phyloP scores from a whole-genome alignment of 345 rosid species.

The Gynandropsis gynandra region DNA sequence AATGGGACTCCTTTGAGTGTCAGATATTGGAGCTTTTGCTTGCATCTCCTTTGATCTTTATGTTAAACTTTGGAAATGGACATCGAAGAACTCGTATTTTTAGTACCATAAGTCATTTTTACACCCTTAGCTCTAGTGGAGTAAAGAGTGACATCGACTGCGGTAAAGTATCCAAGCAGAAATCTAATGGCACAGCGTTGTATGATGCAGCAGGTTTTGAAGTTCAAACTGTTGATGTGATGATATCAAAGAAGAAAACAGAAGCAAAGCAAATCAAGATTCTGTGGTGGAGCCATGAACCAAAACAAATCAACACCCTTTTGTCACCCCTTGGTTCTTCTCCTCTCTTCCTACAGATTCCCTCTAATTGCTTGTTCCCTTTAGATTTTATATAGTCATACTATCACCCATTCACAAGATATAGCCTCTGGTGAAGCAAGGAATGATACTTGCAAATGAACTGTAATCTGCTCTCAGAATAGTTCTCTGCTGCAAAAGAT shows the following conservation, averaged over 20 bases:
- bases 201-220: conserved; percentile 66
- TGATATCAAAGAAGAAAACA: conserved; percentile 38
- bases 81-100: background rate
- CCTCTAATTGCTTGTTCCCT: conserved; percentile 2
- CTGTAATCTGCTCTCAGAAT: too few species aligned
- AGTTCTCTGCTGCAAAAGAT: background rate
- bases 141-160: conserved; percentile 48
- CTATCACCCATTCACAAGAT: conserved; percentile 41
- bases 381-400: background rate
- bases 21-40: conserved; percentile 13
- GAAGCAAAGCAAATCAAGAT: conserved; percentile 56
- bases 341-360: background rate
- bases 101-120: too few species aligned
- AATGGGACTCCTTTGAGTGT: conserved; percentile 20
- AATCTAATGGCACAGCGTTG: conserved; percentile 68
- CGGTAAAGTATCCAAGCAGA: conserved; percentile 65
- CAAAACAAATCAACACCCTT: conserved; percentile 23
- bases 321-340: conserved; percentile 16
- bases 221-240: conserved; percentile 28
- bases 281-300: conserved; percentile 46
- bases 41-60: conserved; percentile 12
- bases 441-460: too few species aligned
- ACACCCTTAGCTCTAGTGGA: conserved; percentile 56
- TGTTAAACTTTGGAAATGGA: conserved; percentile 11
- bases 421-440: conserved; percentile 32